Base-by-base conservation (phyloP, 495 filamentous ascomycete species). In the Penicillium manginii region DNA sequence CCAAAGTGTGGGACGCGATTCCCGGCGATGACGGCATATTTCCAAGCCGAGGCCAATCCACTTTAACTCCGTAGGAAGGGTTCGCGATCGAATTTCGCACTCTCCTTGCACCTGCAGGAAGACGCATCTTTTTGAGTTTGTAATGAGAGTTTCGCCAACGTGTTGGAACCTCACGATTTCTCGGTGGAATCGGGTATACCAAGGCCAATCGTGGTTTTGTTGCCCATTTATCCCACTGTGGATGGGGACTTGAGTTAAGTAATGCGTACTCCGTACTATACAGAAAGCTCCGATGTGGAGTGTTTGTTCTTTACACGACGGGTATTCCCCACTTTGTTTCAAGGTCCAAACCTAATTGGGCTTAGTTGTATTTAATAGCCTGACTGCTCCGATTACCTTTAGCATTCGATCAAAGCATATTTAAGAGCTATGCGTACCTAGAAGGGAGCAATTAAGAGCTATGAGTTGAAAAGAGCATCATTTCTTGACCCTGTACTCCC, bases 11-110 rank as follows among this genome's bases (percentile, higher is more conserved):
- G 65, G 57, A 70, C 65, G 67, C 57, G 64, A 63, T 9, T 2
- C 18, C 42, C n/a, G 50, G 55, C 35, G 43, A 70, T 70, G 67
- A 70, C 65, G 65, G 65, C 67, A 67, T 67, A 54, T 51, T 54
- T 43, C 45, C 53, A 32, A 55, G 62, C 66, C 58, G 60, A 64
- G 54, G 64, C 40, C 19, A 64, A 51, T 51, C 37, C 33, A 42
- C 31, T 51, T 53, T 58, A 56, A 59, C 9, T 47, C 43, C 14
- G 35, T 26, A 58, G 11, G 9, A 52, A 12, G 51, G 33, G 42
- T 33, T 37, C 42, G 17, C 39, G 33, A 32, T 33, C 49, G 52
- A 35, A 32, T 26, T 18, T 15, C n/a, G 57, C 43, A 40, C 21
- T 33, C 53, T 60, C 48, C 52, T 57, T 63, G 54, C 47, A 55